These are phyloP conservation scores for Boletus fagicola DNA, from an alignment of 768 basidiomycete genomes.

Conservation along the genomic window DNA sequence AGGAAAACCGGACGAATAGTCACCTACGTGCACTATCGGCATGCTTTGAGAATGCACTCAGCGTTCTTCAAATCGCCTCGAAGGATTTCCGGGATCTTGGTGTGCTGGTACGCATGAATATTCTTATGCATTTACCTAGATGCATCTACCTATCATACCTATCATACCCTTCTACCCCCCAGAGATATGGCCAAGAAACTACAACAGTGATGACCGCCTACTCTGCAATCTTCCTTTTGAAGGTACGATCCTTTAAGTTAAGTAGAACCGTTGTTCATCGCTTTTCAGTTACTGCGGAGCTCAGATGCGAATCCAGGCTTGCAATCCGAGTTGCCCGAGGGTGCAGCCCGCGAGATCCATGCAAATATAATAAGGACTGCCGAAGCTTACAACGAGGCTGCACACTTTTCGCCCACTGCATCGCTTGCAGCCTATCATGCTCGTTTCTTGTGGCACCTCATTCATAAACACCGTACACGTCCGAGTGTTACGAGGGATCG, in stretches of 20 bases:
- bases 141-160: not conserved
- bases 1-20: conserved; percentile 58
- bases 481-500: conserved; percentile 39
- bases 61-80: conserved; percentile 66
- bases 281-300: conserved; percentile 62
- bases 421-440: conserved; percentile 74
- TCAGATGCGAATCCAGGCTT: conserved; percentile 56
- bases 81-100: conserved; percentile 71
- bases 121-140: conserved; percentile 26
- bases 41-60: conserved; percentile 74
- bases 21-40: conserved; percentile 66
- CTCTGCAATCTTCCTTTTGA: conserved; percentile 75
- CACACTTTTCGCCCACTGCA: conserved; percentile 55
- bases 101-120: conserved; percentile 59
- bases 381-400: conserved; percentile 75
- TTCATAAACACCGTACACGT: conserved; percentile 58
- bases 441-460: conserved; percentile 71
- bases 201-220: conserved; percentile 86
- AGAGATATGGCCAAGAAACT: conserved; percentile 86
- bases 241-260: conserved; percentile 42
- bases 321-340: conserved; percentile 57
- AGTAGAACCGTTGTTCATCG: conserved; percentile 1
- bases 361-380: conserved; percentile 64
- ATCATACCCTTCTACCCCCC: conserved; percentile 9
- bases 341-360: conserved; percentile 64